A percentile compares a stretch with the other conserved stretches of the same genome.
phyloP scores from a whole-genome alignment of 1,284 basidiomycete species.

The Cutaneotrichosporon arboriforme region DNA sequence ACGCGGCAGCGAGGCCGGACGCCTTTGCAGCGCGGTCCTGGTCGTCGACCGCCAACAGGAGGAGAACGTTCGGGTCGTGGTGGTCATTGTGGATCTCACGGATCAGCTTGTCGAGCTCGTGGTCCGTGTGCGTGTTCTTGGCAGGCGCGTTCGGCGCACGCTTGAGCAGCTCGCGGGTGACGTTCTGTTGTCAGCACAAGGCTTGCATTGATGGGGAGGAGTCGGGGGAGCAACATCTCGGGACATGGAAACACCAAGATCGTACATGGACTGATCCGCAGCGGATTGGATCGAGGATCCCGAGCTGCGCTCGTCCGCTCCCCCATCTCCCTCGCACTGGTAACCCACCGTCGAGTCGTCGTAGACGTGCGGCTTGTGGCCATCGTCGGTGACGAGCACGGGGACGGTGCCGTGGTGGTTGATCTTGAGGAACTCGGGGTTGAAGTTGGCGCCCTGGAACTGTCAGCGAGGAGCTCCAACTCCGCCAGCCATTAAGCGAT shows the following conservation, averaged over 20 bases:
- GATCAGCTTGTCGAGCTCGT: constrained; percentile 34
- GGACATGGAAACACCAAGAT: no score
- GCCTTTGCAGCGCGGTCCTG: constrained; percentile 54
- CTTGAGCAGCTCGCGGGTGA: constrained; percentile 53
- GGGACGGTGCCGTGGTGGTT: constrained; percentile 58
- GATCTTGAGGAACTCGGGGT: constrained; percentile 56
- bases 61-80: constrained; percentile 56
- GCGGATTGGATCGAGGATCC: no score
- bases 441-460: constrained; percentile 58
- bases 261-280: no score
- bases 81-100: constrained; percentile 54
- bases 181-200: constrained; percentile 41
- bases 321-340: no score
- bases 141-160: constrained; percentile 49
- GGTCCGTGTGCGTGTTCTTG: constrained; percentile 26
- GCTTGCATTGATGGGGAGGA: no score
- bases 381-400: constrained; percentile 50
- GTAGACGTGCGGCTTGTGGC: constrained; percentile 30
- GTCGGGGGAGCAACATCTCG: no score
- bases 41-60: constrained; percentile 54
- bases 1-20: constrained; percentile 42
- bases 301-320: no score
- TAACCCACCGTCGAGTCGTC: background rate
- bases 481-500: background rate
- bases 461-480: background rate